phyloP scores from a whole-genome alignment of 2,329 filamentous ascomycete genomes.

The Penicillium sp. region DNA sequence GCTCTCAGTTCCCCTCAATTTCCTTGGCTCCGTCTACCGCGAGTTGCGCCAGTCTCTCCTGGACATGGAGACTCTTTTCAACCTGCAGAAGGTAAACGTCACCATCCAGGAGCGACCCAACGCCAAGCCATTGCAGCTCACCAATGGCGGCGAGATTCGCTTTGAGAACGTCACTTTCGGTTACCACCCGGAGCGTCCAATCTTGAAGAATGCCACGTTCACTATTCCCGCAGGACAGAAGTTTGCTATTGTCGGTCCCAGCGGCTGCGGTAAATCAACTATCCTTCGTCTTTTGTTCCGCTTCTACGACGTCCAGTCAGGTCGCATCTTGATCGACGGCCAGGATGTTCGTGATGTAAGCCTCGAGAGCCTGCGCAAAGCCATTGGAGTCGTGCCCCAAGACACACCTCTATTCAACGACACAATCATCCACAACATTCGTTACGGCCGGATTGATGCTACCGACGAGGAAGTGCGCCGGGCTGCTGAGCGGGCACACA shows the following conservation, averaged over 20 bases:
- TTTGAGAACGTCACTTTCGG: constrained; percentile 96
- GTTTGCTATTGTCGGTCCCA: constrained; percentile 91
- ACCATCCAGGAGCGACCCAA: constrained; percentile 75
- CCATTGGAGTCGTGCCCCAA: constrained; percentile 94
- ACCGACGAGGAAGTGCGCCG: constrained; percentile 70
- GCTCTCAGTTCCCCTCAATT: constrained; percentile 94
- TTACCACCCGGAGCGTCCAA: constrained; percentile 83
- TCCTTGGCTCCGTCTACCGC: constrained; percentile 95
- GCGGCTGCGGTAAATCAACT: constrained; percentile 94
- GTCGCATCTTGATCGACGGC: constrained; percentile 86
- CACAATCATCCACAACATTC: constrained; percentile 92
- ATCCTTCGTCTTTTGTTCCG: constrained; percentile 88
- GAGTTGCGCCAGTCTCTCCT: constrained; percentile 91
- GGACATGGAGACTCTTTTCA: constrained; percentile 99
- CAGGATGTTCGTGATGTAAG: constrained; percentile 86
- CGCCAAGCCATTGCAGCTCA: constrained; percentile 71
- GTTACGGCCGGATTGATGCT: constrained; percentile 82
- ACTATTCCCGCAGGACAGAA: constrained; percentile 96
- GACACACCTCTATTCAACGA: constrained; percentile 98
- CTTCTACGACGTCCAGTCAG: constrained; percentile 85
- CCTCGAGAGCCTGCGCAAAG: constrained; percentile 76
- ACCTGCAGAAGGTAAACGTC: constrained; percentile 93
- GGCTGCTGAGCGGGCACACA: constrained; percentile 78
- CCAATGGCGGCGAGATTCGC: constrained; percentile 80
- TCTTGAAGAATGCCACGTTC: constrained; percentile 79